Base-by-base conservation (phyloP, 2,329 filamentous ascomycete genomes). In the Arthrobotrys sinensis region DNA sequence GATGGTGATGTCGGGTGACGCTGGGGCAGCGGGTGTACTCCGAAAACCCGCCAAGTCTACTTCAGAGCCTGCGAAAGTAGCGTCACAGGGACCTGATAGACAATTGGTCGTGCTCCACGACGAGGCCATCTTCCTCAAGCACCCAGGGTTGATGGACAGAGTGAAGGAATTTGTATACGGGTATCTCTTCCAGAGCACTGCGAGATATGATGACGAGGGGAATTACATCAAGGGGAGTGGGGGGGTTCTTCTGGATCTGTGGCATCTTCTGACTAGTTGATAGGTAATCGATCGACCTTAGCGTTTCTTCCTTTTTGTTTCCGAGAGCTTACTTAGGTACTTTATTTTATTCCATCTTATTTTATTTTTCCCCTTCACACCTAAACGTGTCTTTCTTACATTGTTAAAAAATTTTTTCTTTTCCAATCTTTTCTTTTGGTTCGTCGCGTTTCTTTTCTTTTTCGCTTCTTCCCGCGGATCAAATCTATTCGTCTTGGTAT, bases 161-260 rank as follows among this genome's bases (percentile, higher is more conserved):
- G 34, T 77, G 6, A 70, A 71, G 14, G 73, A 77, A 21, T 14
- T 70, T 28, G 52, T 77, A 21, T 77, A 77, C 21, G 73, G 73
- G 11, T 77, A 77, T 34, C 48, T 77, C 14, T 77, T 77, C 48
- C 66, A 67, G 57, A 77, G 73, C 66, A 77, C 73, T 2, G 73
- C 73, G 19, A 65, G 34, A 46, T 77, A 77, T n/a, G 73, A 77
- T 21, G 66, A 66, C 10, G 73, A 77, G 34, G 73, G 73, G 16
- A 77, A 77, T 36, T 77, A 77, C n/a, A 60, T 77, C 32, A 70
- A 68, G 66, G 73, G 73, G 1, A 77, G 73, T 16, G 73, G 73
- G 6, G 73, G 73, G 3, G 40, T 77, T 21, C 60, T 77, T 8
- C 60, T 77, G 1, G 73, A 77, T 32, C 19, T 77, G 1, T 77